Percentiles rank a stretch among this genome's conserved stretches.
Conservation (phyloP, 2,329 filamentous ascomycete species). For the Scopulariopsis brevicaulis region DNA sequence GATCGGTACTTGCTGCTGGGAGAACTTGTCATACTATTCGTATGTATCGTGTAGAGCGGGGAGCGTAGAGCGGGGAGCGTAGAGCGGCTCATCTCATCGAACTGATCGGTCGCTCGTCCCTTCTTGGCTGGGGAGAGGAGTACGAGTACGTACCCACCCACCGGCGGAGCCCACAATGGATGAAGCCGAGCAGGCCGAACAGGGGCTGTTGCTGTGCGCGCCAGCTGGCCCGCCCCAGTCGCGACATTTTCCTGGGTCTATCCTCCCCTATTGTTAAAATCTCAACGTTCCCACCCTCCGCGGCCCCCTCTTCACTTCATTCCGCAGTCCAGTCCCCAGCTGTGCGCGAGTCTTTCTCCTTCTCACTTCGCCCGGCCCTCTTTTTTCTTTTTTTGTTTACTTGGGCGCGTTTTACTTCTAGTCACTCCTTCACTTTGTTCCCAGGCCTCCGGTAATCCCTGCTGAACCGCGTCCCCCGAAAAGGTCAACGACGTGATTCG, state of each 20-base stretch:
- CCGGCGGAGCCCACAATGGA: not conserved
- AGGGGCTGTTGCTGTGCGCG: not conserved
- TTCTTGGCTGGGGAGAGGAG: not conserved
- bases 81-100: not conserved
- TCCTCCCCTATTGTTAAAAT: slow-evolving; percentile 4
- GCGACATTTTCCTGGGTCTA: not conserved
- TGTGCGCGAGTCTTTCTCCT: not conserved
- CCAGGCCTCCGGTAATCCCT: not conserved
- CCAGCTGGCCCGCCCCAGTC: not conserved
- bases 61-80: not conserved
- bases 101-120: not conserved
- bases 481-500: not conserved
- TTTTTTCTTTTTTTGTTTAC: slow-evolving; percentile 4
- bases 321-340: not conserved
- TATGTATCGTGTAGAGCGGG: not conserved
- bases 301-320: not conserved
- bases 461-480: not conserved
- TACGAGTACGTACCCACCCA: not conserved
- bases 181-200: not conserved
- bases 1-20: not conserved
- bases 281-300: not conserved
- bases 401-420: slow-evolving; percentile 2
- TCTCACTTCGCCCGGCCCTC: slow-evolving; percentile 1
- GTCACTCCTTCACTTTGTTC: slow-evolving; percentile 3
- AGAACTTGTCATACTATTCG: not conserved